phyloP scores from a whole-genome alignment of 139 green algal genomes.

The Closterium sp. region DNA sequence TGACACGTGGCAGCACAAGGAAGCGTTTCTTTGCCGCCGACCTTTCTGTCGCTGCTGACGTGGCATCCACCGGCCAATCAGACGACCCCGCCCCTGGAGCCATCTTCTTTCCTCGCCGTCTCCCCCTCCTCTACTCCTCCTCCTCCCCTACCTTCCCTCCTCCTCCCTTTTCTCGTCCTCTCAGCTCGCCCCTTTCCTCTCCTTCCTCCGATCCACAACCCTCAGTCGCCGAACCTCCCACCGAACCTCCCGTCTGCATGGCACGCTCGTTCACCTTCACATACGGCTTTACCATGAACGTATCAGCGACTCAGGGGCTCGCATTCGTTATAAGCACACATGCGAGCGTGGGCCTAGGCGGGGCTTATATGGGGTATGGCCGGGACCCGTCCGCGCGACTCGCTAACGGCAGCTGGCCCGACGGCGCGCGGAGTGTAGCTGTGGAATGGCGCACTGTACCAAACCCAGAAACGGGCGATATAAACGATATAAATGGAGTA shows the following conservation, averaged over 20 bases:
- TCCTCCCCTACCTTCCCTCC: neutral
- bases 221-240: neutral
- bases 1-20: neutral
- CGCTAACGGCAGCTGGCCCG: neutral
- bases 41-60: neutral
- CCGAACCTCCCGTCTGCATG: neutral
- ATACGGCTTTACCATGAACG: neutral
- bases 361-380: neutral
- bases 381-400: neutral
- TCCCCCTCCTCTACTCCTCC: neutral
- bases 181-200: neutral
- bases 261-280: neutral
- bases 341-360: neutral
- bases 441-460: no score
- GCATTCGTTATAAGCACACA: neutral
- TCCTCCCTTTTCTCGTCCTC: neutral
- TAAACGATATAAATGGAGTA: no score
- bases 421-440: no score
- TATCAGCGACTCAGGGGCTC: neutral
- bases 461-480: no score
- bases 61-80: neutral
- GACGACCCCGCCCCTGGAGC: neutral
- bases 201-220: neutral
- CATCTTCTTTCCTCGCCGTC: neutral
- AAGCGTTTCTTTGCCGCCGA: neutral